Conservation (phyloP, 768 basidiomycete species). For the Leccinum truebloodii region DNA sequence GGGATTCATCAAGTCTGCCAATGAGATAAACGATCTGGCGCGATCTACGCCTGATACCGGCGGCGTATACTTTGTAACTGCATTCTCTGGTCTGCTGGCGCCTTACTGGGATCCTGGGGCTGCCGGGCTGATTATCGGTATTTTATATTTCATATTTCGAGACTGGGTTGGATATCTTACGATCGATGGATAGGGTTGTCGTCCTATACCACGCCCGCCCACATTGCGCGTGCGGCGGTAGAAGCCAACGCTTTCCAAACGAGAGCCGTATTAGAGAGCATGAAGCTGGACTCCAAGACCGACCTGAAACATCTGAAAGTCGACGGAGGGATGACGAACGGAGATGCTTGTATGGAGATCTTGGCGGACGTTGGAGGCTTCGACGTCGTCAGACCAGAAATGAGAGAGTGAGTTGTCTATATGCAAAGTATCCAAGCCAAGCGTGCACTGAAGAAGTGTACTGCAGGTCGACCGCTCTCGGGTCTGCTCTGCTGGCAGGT, state of each 20-base stretch:
- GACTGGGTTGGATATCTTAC: neutral
- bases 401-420: conserved; percentile 81
- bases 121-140: conserved; percentile 81
- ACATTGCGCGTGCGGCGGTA: conserved; percentile 92
- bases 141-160: conserved; percentile 8
- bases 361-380: conserved; percentile 92
- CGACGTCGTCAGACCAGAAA: conserved; percentile 87
- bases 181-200: conserved; percentile 55
- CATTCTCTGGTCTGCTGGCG: conserved; percentile 93
- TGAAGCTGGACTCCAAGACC: conserved; percentile 84
- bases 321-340: conserved; percentile 98
- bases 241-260: conserved; percentile 98
- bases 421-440: neutral
- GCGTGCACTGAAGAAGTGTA: neutral
- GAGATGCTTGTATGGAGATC: conserved; percentile 83
- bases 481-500: conserved; percentile 92
- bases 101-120: conserved; percentile 98
- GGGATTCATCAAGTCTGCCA: conserved; percentile 74
- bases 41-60: conserved; percentile 75
- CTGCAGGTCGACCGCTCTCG: conserved; percentile 86
- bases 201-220: conserved; percentile 86
- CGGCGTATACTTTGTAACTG: conserved; percentile 95
- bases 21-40: conserved; percentile 85
- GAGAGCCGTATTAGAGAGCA: conserved; percentile 91
- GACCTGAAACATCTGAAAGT: conserved; percentile 88